phyloP scores from a whole-genome alignment of 140 eudicot genomes.

The Oenanthe javanica region DNA sequence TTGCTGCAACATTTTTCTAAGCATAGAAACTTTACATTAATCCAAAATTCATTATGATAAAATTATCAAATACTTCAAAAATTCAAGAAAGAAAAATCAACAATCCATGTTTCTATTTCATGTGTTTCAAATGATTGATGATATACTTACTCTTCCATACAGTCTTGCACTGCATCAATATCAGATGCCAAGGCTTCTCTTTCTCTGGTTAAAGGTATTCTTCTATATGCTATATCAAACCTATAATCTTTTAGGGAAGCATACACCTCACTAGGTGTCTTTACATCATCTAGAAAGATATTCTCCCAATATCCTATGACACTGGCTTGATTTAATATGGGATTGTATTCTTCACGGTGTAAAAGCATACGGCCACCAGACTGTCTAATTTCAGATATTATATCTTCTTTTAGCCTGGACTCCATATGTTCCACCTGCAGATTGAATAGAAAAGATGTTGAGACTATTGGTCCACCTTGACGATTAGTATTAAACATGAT shows the following conservation, averaged over 20 bases:
- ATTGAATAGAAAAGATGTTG: constrained; percentile 10
- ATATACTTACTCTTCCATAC: constrained; percentile 70
- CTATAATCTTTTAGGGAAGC: constrained; percentile 59
- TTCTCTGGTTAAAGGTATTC: constrained; percentile 93
- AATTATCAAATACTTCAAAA: constrained; percentile 1
- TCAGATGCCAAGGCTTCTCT: constrained; percentile 89
- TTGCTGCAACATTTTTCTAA: background rate
- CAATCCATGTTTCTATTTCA: background rate
- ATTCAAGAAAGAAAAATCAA: background rate
- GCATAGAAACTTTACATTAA: background rate
- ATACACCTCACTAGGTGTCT: constrained; percentile 87
- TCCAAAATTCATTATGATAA: background rate
- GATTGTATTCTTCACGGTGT: constrained; percentile 92
- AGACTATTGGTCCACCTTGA: constrained; percentile 1
- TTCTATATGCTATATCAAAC: constrained; percentile 46
- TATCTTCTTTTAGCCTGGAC: constrained; percentile 86
- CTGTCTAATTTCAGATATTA: constrained; percentile 62
- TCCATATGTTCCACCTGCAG: constrained; percentile 95
- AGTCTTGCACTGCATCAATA: constrained; percentile 79
- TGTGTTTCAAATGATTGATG: background rate
- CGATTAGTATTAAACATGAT: background rate
- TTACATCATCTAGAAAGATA: constrained; percentile 68
- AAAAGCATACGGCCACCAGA: constrained; percentile 96
- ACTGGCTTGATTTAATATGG: constrained; percentile 55
- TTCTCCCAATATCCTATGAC: constrained; percentile 98